Percentiles rank a stretch among this genome's conserved stretches.
Evolutionary conservation across 202 grass and related monocot genomes (phyloP).

Genomic region (Schoenoplectus triqueter): DNA sequence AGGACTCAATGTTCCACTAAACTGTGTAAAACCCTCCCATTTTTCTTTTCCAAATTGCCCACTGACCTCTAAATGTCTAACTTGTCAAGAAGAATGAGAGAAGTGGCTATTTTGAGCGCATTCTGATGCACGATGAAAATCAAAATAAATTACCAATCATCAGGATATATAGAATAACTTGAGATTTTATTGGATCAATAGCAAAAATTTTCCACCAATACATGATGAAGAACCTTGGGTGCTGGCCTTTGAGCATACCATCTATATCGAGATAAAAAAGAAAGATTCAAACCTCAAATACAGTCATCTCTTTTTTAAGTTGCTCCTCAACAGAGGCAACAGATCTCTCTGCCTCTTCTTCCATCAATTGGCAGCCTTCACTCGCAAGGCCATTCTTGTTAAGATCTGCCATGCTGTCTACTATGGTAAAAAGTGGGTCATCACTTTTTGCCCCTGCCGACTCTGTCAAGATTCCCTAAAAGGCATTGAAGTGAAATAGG

Average conservation of each 20-base stretch:
- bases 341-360: slow-evolving; percentile 88
- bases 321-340: slow-evolving; percentile 93
- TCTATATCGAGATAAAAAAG: slow-evolving; percentile 13
- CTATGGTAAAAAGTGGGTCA: slow-evolving; percentile 77
- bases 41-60: not conserved
- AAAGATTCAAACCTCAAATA: slow-evolving; percentile 74
- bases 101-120: not conserved
- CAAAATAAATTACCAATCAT: not conserved
- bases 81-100: not conserved
- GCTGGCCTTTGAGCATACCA: not conserved
- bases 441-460: slow-evolving; percentile 63
- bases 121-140: slow-evolving; percentile 2
- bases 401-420: slow-evolving; percentile 69
- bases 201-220: not conserved
- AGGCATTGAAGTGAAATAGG: slow-evolving; percentile 23
- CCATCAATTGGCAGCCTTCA: slow-evolving; percentile 68
- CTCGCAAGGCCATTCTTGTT: slow-evolving; percentile 61
- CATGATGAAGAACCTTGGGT: not conserved
- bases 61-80: not conserved
- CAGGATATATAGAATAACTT: not conserved
- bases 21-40: not conserved
- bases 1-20: not conserved
- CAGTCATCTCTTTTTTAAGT: slow-evolving; percentile 93
- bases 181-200: not conserved
- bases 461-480: slow-evolving; percentile 80